Base-by-base conservation (phyloP, 495 filamentous ascomycete species). In the Neurospora sp. region DNA sequence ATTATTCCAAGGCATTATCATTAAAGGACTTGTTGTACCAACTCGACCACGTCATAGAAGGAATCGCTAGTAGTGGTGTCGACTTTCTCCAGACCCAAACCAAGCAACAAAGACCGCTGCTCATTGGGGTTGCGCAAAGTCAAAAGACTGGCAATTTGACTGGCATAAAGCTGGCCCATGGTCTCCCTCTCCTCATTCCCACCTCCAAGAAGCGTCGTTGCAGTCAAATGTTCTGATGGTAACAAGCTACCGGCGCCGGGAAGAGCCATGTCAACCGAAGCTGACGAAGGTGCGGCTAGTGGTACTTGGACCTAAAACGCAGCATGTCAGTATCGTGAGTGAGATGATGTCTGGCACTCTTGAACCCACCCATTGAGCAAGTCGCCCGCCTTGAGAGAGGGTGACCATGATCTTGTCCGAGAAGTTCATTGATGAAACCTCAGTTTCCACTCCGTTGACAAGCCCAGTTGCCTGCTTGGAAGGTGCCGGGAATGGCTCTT, bases 391-490 rank as follows among this genome's bases (percentile, higher is more conserved):
- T 81, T 97, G 95, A 4, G 92, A 92, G 73, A 99, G 88, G 0
- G 94, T 97, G 59, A 99, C 82, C 78, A 99, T 84, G 79, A 99
- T 96, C 81, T 93, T 97, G 85, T 99, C 96, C 13, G 91, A 89
- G 84, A 98, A 98, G 76, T 84, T 88, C 42, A 92, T 82, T 8
- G 84, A 85, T 70, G 88, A 89, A 66, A 92, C 89, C 76, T 93
- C 89, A 5, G 96, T 99, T 19, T 85, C 81, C 48, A 91, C 81
- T 11, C 89, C 90, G 75, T 90, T 87, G 43, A 97, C 86, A 38
- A 84, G 74, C 28, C 91, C 90, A 13, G 88, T 85, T 24, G 87
- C 87, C 72, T 88, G 87, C 77, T 91, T 94, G 2, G 90, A 92
- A 6, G 83, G 77, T 36, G 92, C 93, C n/a, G 96, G 96, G 79